A percentile compares a stretch with the other conserved stretches of the same genome.
Conservation (phyloP, 202 grass and related monocot genomes). For the Carex arenaria region DNA sequence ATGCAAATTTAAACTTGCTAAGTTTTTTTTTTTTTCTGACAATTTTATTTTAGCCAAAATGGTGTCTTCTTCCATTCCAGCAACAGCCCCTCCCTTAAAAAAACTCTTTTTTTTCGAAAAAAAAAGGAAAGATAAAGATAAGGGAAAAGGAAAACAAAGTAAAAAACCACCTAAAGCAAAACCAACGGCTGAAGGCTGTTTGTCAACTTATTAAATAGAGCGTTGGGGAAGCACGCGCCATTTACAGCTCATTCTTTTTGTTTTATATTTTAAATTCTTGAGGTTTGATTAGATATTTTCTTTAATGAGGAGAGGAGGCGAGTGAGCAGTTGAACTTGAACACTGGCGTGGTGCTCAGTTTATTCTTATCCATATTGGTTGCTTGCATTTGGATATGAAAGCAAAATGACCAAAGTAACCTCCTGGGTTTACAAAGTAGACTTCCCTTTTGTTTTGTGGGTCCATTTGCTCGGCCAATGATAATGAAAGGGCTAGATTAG, state of each 20-base stretch:
- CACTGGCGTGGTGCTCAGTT: constrained; percentile 1
- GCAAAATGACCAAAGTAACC: constrained; percentile 13
- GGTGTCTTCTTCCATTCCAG: background rate
- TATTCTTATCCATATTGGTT: constrained; percentile 18
- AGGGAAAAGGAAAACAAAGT: background rate
- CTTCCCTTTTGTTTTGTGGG: background rate
- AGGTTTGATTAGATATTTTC: background rate
- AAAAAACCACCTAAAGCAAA: constrained; percentile 1
- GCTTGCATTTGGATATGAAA: background rate
- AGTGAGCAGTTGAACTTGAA: background rate
- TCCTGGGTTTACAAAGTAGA: background rate
- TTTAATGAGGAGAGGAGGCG: background rate
- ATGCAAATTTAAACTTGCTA: background rate
- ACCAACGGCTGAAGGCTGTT: constrained; percentile 13
- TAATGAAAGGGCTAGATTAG: background rate
- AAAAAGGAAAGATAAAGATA: background rate
- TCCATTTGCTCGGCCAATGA: background rate
- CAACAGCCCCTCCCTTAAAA: background rate
- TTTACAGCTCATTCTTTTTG: constrained; percentile 10
- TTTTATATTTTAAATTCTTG: background rate
- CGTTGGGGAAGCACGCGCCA: constrained; percentile 17
- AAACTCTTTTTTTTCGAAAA: background rate
- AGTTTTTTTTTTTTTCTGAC: background rate
- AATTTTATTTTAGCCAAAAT: constrained; percentile 10
- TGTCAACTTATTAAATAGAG: constrained; percentile 11